Evolutionary conservation across 78 protist species (phyloP), one percentile per base, ranked within the genome.

Genomic region (Guillardia theta): DNA sequence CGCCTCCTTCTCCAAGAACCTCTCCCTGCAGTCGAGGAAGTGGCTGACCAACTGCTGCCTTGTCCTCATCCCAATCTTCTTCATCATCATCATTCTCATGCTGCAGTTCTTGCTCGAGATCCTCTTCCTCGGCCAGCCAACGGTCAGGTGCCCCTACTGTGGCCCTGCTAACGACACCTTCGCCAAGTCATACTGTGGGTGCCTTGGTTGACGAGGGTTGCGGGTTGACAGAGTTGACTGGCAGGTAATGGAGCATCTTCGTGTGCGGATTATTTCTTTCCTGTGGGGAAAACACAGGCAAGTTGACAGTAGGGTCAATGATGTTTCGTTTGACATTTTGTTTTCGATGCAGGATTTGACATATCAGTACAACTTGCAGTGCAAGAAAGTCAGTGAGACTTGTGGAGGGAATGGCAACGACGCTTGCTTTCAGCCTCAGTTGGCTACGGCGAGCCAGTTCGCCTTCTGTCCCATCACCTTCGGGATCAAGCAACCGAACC

Each of bases 21-120:
- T 78, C 33, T 18, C 90, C 19, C 44, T 43, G 37, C 90, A 78
- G 90, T 6, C n/a, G 24, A 78, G 3, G 41, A 6, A 15, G 70
- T 43, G 22, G 33, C 41, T 78, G n/a, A 36, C 90, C 48, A 78
- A 78, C 90, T 78, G 90, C 8, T 78, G 90, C 48, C 90, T 78
- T 10, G 45, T 37, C 33, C 24, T 18, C 90, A 48, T 78, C 37
- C 90, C 90, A n/a, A 4, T 78, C 15, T 2, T 78, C 6, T 12
- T 78, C 53, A 18, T 78, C 6, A 48, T 30, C 15, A 45, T 78
- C 6, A 18, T 37, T 18, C 90, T 78, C 15, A 36, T 18, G 90
- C n/a, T 78, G 50, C 90, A 78, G 90, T 78, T 8, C 18, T 22
- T 78, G n/a, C 19, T 78, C 48, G 90, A 78, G 48, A 5, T 36